Base-by-base conservation (phyloP, 345 rosid species). In the Microcos paniculata region DNA sequence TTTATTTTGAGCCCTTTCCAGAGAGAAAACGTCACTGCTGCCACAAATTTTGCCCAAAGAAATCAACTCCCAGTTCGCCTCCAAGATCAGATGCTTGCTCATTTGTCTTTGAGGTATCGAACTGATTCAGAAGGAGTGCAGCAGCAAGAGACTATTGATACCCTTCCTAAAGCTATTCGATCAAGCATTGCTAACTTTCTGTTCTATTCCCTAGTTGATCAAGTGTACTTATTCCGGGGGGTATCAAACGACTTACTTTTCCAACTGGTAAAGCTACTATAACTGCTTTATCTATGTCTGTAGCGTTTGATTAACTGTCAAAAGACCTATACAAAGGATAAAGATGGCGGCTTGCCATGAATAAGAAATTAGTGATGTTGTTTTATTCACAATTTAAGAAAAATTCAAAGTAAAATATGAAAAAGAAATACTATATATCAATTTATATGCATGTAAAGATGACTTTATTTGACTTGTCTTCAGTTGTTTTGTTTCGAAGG, bases 61-160 rank as follows among this genome's bases (percentile, higher is more conserved):
- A 94, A 94, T 80, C 92, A 80, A 48, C 65, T 94, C 13, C 98
- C 97, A 2, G 80, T 82, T 58, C 88, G 97, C 6, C 77, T 94
- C 66, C 91, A 90, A 86, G 98, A 94, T 72, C 98, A 94, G 78
- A 94, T 94, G 95, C 87, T 94, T 3, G 96, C 96, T 78, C 97
- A 94, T 85, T 82, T 94, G 82, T 85, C 89, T 78, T 87, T 94
- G 82, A 91, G 86, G 83, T 87, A 85, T 81, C 88, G 97, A 84
- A 89, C 98, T 6, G 92, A 91, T 78, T 86, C 94, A 38, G 97
- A 94, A 77, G 98, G 98, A 18, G 72, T 94, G 79, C 98, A 91
- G 76, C 97, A 94, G 76, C 97, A 92, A 85, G 98, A 94, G 82
- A 90, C 82, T 38, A 81, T 94, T 11, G 95, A 89, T 43, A 67